phyloP scores from a whole-genome alignment of 805 yeast species.

The Zygotorulaspora sp. region DNA sequence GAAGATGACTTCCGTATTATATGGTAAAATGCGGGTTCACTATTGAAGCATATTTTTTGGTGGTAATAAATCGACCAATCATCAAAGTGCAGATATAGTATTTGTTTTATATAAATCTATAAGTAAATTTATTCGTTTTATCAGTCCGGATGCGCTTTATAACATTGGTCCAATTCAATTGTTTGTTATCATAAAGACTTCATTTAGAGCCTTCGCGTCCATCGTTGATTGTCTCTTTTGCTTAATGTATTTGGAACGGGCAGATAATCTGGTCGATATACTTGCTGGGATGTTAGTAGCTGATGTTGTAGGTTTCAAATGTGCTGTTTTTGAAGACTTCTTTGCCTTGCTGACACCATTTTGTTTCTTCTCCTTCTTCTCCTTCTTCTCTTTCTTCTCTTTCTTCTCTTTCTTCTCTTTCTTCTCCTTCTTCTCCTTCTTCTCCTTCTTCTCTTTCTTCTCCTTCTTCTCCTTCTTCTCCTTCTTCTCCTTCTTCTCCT shows the following conservation, averaged over 20 bases:
- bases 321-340: slow-evolving; percentile 27
- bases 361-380: slow-evolving; percentile 26
- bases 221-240: slow-evolving; percentile 89
- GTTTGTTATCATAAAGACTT: slow-evolving; percentile 81
- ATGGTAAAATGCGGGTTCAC: no score
- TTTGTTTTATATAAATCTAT: slow-evolving; percentile 4
- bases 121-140: background rate
- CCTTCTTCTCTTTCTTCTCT: slow-evolving; percentile 26
- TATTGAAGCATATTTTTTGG: no score
- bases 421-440: slow-evolving; percentile 1
- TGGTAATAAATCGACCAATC: no score
- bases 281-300: slow-evolving; percentile 28
- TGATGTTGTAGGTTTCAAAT: slow-evolving; percentile 23
- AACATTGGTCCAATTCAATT: slow-evolving; percentile 6
- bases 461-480: slow-evolving; percentile 29
- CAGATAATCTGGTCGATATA: slow-evolving; percentile 57
- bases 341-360: slow-evolving; percentile 29
- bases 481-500: slow-evolving; percentile 31
- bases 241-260: slow-evolving; percentile 80
- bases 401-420: slow-evolving; percentile 13
- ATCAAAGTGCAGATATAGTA: no score
- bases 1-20: no score
- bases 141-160: background rate
- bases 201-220: slow-evolving; percentile 85
- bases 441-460: slow-evolving; percentile 20